Percentiles rank a stretch among this genome's conserved stretches.
These are phyloP conservation scores for Diaporthe citrichinensis DNA, from an alignment of 2,329 filamentous ascomycete species.

Conservation along the genomic window DNA sequence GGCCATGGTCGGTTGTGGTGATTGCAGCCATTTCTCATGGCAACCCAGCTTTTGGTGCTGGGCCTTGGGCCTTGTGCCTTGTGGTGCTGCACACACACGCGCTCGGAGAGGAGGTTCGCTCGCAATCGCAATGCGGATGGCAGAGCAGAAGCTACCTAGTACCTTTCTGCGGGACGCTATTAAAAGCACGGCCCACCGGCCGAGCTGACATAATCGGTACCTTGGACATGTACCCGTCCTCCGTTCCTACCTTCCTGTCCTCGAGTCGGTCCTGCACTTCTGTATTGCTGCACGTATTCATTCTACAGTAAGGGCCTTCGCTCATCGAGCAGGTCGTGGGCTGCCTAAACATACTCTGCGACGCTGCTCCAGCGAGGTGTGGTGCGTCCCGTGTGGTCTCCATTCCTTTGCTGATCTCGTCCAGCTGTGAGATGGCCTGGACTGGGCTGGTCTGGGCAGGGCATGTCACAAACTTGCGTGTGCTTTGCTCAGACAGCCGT, in stretches of 20 bases:
- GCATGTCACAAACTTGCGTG: constrained; percentile 3
- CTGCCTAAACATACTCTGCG: background rate
- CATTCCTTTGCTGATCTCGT: constrained; percentile 31
- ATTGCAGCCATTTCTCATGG: constrained; percentile 39
- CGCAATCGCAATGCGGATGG: constrained; percentile 25
- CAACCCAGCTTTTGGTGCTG: constrained; percentile 38
- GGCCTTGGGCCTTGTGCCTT: constrained; percentile 35
- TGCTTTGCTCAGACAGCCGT: background rate
- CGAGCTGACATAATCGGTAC: constrained; percentile 37
- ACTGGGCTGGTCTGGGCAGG: constrained; percentile 21
- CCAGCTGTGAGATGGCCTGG: constrained; percentile 26
- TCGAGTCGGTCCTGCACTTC: background rate
- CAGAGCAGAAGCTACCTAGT: constrained; percentile 22
- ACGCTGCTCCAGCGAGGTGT: background rate
- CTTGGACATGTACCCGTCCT: background rate
- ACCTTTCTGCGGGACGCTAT: constrained; percentile 24
- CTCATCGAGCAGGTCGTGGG: background rate
- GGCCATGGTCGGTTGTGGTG: constrained; percentile 36
- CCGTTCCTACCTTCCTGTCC: background rate
- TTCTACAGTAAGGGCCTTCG: background rate
- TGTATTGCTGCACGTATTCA: background rate
- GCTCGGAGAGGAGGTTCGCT: constrained; percentile 30
- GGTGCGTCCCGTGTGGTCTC: constrained; percentile 14
- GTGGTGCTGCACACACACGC: constrained; percentile 29
- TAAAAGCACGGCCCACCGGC: constrained; percentile 30